Percentiles rank a stretch among this genome's conserved stretches.
These are phyloP conservation scores for Oxytropis ochrocephala DNA, from an alignment of 306 rosid species.

Conservation along the genomic window DNA sequence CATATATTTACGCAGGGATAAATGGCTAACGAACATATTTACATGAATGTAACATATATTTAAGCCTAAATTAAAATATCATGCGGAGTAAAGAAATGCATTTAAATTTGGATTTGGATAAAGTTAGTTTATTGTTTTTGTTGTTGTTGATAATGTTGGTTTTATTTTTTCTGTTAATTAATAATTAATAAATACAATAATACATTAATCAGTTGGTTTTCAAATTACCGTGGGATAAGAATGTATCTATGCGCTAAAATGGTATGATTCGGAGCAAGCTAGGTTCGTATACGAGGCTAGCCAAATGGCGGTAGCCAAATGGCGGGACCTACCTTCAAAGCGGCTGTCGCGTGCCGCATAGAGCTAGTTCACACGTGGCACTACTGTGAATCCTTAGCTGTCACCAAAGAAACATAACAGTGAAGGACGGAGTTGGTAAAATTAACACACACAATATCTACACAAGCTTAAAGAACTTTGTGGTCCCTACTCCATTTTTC, in stretches of 20 bases:
- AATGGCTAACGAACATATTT: too few species aligned
- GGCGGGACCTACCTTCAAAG: constrained; percentile 48
- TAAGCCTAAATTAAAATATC: too few species aligned
- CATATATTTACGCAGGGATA: too few species aligned
- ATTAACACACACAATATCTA: background rate
- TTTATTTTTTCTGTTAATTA: too few species aligned
- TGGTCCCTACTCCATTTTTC: constrained; percentile 22
- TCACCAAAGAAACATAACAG: constrained; percentile 7
- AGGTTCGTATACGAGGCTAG: background rate
- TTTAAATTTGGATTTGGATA: too few species aligned
- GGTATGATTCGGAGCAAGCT: background rate
- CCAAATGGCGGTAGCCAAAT: constrained; percentile 10
- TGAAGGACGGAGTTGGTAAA: constrained; percentile 8
- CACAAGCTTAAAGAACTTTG: background rate
- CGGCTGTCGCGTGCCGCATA: constrained; percentile 92
- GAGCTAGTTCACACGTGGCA: constrained; percentile 58
- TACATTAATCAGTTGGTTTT: background rate
- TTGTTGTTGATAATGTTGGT: too few species aligned
- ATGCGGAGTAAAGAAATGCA: too few species aligned
- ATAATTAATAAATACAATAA: too few species aligned
- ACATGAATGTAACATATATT: too few species aligned
- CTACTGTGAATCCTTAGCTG: constrained; percentile 32
- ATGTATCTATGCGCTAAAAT: too few species aligned
- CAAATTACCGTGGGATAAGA: background rate
- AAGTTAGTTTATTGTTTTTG: too few species aligned